These are phyloP conservation scores for Escallonia rubra DNA, from an alignment of 129 eudicot species.

Conservation along the genomic window DNA sequence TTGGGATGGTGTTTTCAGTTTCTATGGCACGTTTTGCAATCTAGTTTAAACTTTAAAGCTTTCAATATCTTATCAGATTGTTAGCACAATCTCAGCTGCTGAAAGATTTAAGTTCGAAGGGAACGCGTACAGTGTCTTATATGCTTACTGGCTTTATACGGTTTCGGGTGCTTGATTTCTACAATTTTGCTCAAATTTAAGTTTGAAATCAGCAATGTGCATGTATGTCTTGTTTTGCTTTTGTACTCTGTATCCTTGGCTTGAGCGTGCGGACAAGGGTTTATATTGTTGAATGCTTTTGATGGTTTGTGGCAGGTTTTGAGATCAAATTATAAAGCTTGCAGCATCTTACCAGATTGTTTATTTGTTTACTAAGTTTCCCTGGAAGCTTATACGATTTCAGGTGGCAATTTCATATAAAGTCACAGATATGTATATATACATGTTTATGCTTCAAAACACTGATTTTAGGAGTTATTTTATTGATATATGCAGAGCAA, in stretches of 20 bases:
- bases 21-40: not conserved
- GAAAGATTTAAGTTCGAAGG: not conserved
- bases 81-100: not conserved
- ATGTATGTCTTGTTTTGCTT: not conserved
- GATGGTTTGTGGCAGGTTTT: not conserved
- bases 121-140: not conserved
- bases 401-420: no score
- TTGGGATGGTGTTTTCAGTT: not conserved
- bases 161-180: not conserved
- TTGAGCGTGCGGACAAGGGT: not conserved
- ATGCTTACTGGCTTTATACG: not conserved
- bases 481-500: constrained; percentile 2
- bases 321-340: no score
- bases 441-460: no score
- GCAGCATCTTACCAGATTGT: no score
- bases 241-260: not conserved
- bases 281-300: not conserved
- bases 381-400: no score
- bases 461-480: no score
- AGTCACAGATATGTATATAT: no score
- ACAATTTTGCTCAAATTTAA: not conserved
- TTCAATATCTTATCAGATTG: not conserved
- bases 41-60: not conserved
- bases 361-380: no score
- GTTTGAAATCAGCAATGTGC: not conserved